phyloP scores from a whole-genome alignment of 202 grass and related monocot genomes.

The Setaria italica region DNA sequence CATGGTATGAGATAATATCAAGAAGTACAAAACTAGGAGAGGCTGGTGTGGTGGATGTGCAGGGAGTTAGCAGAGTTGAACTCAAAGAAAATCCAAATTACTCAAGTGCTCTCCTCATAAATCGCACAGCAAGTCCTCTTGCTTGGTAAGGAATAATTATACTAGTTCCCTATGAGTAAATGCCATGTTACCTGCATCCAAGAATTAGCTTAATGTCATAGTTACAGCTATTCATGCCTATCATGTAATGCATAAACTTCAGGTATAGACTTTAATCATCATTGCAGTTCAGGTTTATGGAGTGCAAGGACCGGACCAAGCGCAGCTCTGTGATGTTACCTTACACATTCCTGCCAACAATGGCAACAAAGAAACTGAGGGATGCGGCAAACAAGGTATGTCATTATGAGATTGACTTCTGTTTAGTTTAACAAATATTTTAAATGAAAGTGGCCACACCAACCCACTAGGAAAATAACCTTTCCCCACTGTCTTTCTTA shows the following conservation, averaged over 20 bases:
- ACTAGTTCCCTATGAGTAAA: neutral
- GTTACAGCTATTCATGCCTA: neutral
- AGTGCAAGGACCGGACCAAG: conserved; percentile 91
- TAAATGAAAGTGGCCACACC: neutral
- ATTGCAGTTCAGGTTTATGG: conserved; percentile 98
- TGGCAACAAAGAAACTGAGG: conserved; percentile 78
- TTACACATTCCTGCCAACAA: conserved; percentile 83
- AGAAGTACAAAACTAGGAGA: conserved; percentile 79
- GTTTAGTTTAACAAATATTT: conserved; percentile 19
- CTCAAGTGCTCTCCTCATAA: conserved; percentile 78
- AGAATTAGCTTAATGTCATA: neutral
- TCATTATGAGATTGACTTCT: conserved; percentile 29
- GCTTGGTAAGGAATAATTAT: conserved; percentile 85
- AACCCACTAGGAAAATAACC: neutral
- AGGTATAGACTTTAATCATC: conserved; percentile 58
- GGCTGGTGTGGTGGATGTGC: conserved; percentile 63
- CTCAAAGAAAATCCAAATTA: conserved; percentile 78
- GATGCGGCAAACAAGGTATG: conserved; percentile 71
- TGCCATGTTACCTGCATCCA: neutral
- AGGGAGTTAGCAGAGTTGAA: conserved; percentile 72
- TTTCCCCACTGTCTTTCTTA: conserved; percentile 13
- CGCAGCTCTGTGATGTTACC: conserved; percentile 83
- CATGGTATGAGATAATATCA: conserved; percentile 77
- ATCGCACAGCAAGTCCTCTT: conserved; percentile 87
- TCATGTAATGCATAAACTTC: conserved; percentile 5